Evolutionary conservation across 2,329 filamentous ascomycete species (phyloP).

Genomic region (Fusarium chaquense): DNA sequence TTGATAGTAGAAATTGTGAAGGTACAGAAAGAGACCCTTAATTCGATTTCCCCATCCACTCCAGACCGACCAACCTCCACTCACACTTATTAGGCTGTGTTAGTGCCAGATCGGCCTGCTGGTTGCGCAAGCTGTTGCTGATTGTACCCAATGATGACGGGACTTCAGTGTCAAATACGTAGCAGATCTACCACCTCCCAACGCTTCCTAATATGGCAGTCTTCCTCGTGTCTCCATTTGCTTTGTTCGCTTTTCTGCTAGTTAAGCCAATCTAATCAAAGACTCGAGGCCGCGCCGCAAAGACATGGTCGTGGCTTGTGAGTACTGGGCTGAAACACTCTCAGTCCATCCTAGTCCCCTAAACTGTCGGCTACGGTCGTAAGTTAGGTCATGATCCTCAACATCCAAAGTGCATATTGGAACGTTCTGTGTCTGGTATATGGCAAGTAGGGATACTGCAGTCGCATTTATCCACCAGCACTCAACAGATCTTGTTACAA

Average conservation of each 20-base stretch:
- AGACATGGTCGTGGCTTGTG: constrained; percentile 32
- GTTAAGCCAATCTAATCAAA: background rate
- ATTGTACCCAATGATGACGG: constrained; percentile 24
- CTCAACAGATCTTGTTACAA: constrained; percentile 3
- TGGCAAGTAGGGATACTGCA: background rate
- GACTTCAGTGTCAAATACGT: constrained; percentile 18
- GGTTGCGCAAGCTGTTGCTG: constrained; percentile 34
- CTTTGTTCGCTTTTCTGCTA: constrained; percentile 18
- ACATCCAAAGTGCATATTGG: constrained; percentile 6
- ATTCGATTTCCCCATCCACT: constrained; percentile 40
- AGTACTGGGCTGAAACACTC: constrained; percentile 41
- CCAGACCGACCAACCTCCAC: constrained; percentile 36
- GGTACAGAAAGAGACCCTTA: constrained; percentile 40
- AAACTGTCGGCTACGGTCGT: constrained; percentile 22
- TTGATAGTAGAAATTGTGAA: constrained; percentile 40
- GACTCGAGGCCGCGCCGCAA: constrained; percentile 5
- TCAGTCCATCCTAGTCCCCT: constrained; percentile 5
- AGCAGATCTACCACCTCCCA: constrained; percentile 22
- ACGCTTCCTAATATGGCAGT: constrained; percentile 28
- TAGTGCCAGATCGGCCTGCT: constrained; percentile 40
- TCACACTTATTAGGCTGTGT: constrained; percentile 31
- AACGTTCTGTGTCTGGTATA: constrained; percentile 22
- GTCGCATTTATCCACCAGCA: constrained; percentile 20
- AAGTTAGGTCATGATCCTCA: constrained; percentile 4
- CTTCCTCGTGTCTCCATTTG: constrained; percentile 29